Evolutionary conservation across 169 alveolate species (phyloP).

Genomic region (Neospora caninum): DNA sequence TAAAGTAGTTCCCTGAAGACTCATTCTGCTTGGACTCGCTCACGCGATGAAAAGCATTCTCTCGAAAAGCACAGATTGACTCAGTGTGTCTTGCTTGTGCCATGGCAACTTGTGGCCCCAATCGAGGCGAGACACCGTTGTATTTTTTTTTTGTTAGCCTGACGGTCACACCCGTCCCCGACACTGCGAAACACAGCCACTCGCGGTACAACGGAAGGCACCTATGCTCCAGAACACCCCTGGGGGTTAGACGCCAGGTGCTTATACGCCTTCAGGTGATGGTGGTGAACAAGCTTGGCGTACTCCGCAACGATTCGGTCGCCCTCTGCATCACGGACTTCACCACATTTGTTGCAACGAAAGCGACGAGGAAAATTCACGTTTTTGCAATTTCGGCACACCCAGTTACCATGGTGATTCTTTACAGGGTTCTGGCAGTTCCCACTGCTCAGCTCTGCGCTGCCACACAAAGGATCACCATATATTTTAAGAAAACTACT

Average conservation of each 20-base stretch:
- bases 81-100: not conserved
- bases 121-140: not conserved
- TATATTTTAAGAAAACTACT: constrained; percentile 78
- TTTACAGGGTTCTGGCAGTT: constrained; percentile 50
- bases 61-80: not conserved
- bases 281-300: constrained; percentile 78
- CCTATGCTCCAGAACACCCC: not conserved
- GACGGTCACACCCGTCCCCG: not conserved
- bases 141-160: no score
- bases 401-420: constrained; percentile 79
- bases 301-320: constrained; percentile 78
- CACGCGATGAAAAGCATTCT: not conserved
- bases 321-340: constrained; percentile 73
- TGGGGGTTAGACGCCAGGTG: constrained; percentile 25
- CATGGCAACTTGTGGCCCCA: not conserved
- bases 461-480: constrained; percentile 78
- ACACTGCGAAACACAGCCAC: not conserved
- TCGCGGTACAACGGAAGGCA: not conserved
- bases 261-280: constrained; percentile 53
- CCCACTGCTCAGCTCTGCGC: not conserved
- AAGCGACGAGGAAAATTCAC: constrained; percentile 80
- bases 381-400: constrained; percentile 77
- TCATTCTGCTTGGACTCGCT: not conserved
- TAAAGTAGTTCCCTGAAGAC: not conserved
- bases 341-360: constrained; percentile 79